phyloP scores from a whole-genome alignment of 164 flowering plant genomes.

The grape (Vitis vinifera) region DNA sequence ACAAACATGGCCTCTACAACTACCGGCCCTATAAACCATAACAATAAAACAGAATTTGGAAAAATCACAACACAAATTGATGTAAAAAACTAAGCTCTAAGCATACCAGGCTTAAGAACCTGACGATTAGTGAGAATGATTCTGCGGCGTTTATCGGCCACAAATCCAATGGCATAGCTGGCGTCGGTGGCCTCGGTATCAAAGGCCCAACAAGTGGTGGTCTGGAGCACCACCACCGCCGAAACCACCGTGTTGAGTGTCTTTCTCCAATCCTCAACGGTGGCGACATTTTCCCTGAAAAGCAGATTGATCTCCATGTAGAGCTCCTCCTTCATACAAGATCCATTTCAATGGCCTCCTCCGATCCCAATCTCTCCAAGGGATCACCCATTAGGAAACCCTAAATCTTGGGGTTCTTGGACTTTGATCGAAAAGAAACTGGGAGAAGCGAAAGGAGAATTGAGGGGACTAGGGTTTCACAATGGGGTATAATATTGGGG shows the following conservation, averaged over 20 bases:
- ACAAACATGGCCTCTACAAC: conserved; percentile 96
- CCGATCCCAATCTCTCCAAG: conserved; percentile 62
- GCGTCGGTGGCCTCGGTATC: conserved; percentile 90
- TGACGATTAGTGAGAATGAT: conserved; percentile 97
- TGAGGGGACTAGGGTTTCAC: too few species aligned
- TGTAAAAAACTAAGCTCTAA: neutral
- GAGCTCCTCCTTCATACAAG: conserved; percentile 57
- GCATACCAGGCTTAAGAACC: conserved; percentile 85
- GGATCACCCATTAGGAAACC: conserved; percentile 44
- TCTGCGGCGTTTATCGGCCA: conserved; percentile 84
- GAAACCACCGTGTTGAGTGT: conserved; percentile 84
- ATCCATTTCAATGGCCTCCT: conserved; percentile 28
- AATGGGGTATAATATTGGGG: too few species aligned
- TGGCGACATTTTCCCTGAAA: conserved; percentile 51
- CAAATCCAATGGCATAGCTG: conserved; percentile 88
- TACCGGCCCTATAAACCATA: conserved; percentile 63
- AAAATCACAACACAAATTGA: neutral
- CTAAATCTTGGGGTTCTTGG: too few species aligned
- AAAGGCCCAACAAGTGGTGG: conserved; percentile 82
- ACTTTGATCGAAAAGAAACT: too few species aligned
- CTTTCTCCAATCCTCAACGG: conserved; percentile 87
- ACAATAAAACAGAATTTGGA: neutral
- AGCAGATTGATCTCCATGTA: conserved; percentile 91
- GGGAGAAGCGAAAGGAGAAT: too few species aligned
- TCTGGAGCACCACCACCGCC: conserved; percentile 87